Evolutionary conservation across 192 early-diverging fungal genomes (phyloP).

Genomic region (Coemansia sp.): DNA sequence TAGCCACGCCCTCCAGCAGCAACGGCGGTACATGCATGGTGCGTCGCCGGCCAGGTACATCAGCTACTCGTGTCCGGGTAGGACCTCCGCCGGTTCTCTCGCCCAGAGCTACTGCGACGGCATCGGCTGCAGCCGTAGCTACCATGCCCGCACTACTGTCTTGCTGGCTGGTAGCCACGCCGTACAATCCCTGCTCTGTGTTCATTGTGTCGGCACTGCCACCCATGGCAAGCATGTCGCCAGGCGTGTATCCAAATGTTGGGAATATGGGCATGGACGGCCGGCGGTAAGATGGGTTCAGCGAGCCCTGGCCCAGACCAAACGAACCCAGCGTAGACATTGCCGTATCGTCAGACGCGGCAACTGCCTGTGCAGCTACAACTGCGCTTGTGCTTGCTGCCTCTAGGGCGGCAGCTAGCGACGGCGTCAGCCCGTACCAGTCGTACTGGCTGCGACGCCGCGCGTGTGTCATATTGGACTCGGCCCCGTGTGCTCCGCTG

Average conservation of each 20-base stretch:
- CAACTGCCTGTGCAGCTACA: constrained; percentile 14
- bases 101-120: constrained; percentile 32
- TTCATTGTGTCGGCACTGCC: constrained; percentile 3
- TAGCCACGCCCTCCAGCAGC: constrained; percentile 47
- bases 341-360: constrained; percentile 10
- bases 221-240: constrained; percentile 35
- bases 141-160: constrained; percentile 11
- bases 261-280: constrained; percentile 57
- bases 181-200: constrained; percentile 16
- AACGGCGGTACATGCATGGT: constrained; percentile 55
- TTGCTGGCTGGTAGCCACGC: constrained; percentile 12
- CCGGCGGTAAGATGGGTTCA: constrained; percentile 32
- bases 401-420: constrained; percentile 42
- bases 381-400: constrained; percentile 33
- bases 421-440: constrained; percentile 57
- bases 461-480: constrained; percentile 29
- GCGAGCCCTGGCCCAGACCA: constrained; percentile 16
- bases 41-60: constrained; percentile 30
- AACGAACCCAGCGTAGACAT: constrained; percentile 31
- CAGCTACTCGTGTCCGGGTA: neutral
- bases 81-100: neutral
- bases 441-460: constrained; percentile 56
- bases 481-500: neutral
- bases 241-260: constrained; percentile 24
- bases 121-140: constrained; percentile 34